Evolutionary conservation across 306 rosid species (phyloP).

Genomic region (Phaseolus lunatus): DNA sequence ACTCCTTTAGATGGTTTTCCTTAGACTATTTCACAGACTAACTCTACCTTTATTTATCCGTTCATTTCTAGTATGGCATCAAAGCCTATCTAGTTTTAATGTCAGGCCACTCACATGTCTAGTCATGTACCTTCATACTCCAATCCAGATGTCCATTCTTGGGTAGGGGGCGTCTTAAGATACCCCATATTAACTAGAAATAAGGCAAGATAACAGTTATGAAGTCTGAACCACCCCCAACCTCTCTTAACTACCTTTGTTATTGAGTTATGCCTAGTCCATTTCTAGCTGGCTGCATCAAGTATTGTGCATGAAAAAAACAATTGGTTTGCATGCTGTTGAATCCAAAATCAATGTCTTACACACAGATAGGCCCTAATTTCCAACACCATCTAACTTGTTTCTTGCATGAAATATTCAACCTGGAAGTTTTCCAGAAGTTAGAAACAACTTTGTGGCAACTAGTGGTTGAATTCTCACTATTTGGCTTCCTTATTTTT

Average conservation of each 20-base stretch:
- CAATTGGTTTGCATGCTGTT: not conserved
- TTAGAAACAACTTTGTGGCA: too few relatives aligned
- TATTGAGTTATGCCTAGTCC: not conserved
- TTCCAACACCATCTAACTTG: not conserved
- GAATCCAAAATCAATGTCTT: not conserved
- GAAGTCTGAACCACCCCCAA: not conserved
- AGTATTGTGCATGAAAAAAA: not conserved
- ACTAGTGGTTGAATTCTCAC: not conserved
- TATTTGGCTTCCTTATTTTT: not conserved
- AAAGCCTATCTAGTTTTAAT: not conserved
- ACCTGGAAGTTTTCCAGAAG: too few relatives aligned
- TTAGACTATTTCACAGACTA: not conserved
- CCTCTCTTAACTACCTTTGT: not conserved
- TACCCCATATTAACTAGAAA: not conserved
- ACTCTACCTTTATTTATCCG: not conserved
- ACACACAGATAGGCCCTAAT: not conserved
- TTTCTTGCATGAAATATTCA: not conserved
- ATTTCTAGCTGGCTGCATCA: not conserved
- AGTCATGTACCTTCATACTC: not conserved
- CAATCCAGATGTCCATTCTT: not conserved
- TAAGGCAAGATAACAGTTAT: not conserved
- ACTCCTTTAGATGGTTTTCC: constrained; percentile 7
- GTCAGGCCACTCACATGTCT: not conserved
- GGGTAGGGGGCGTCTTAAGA: not conserved
- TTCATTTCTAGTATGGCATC: not conserved